Conservation (phyloP, 148 eudicot species). For the Fagopyrum tataricum region DNA sequence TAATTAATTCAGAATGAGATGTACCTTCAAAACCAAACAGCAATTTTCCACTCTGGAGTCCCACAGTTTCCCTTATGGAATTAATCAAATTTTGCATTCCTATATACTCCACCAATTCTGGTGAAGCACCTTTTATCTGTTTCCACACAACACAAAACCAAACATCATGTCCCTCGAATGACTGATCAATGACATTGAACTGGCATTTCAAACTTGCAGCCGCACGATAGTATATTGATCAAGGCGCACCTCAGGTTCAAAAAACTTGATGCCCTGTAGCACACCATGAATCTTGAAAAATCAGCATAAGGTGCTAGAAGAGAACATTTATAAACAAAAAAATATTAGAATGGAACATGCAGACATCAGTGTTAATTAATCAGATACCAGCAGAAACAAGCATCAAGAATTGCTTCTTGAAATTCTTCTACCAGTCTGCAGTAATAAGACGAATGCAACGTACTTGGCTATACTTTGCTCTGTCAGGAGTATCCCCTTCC, state of each 20-base stretch:
- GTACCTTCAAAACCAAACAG: constrained; percentile 87
- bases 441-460: not conserved
- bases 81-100: constrained; percentile 89
- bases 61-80: constrained; percentile 58
- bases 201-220: constrained; percentile 14
- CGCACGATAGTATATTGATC: constrained; percentile 17
- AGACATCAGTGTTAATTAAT: not conserved
- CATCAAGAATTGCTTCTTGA: not conserved
- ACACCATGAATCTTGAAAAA: constrained; percentile 15
- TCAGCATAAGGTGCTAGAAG: constrained; percentile 9
- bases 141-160: constrained; percentile 22
- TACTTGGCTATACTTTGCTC: constrained; percentile 90
- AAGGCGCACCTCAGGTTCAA: constrained; percentile 91
- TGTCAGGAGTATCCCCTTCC: constrained; percentile 97
- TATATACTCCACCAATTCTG: constrained; percentile 82
- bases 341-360: not conserved
- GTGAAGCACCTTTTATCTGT: constrained; percentile 96
- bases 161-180: not conserved
- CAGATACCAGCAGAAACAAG: not conserved
- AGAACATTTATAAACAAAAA: not conserved
- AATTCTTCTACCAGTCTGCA: not conserved
- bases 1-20: not conserved
- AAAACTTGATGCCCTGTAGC: constrained; percentile 94
- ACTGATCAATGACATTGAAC: not conserved
- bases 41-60: constrained; percentile 60